A percentile compares a stretch with the other conserved stretches of the same genome.
Evolutionary conservation across 2,329 filamentous ascomycete genomes (phyloP).

Genomic region (Coleophoma cylindrospora): DNA sequence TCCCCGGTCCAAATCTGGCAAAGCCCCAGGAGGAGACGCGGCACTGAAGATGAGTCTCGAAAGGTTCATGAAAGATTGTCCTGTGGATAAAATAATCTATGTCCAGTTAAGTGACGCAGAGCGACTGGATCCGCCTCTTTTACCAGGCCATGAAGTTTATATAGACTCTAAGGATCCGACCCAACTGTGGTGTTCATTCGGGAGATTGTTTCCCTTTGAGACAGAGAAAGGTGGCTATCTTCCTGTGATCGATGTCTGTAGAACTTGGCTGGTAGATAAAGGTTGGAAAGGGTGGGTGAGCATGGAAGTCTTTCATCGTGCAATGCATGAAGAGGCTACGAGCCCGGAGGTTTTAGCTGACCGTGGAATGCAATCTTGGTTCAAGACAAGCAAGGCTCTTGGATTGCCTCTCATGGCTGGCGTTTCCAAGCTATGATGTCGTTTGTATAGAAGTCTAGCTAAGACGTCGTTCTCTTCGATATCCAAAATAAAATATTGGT

Average conservation of each 20-base stretch:
- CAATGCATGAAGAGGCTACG: not conserved
- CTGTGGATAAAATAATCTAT: not conserved
- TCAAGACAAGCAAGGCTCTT: not conserved
- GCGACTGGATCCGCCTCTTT: not conserved
- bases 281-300: constrained; percentile 3
- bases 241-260: not conserved
- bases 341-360: not conserved
- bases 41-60: not conserved
- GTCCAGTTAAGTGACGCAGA: not conserved
- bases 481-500: no score
- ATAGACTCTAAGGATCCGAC: not conserved
- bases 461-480: no score
- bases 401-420: not conserved
- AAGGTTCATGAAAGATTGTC: not conserved
- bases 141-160: not conserved
- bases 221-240: not conserved
- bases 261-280: constrained; percentile 1
- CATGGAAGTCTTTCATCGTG: constrained; percentile 2
- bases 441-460: no score
- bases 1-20: not conserved
- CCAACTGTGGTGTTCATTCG: not conserved
- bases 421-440: not conserved
- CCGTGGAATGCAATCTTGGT: not conserved
- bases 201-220: not conserved
- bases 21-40: not conserved